Evolutionary conservation across 768 basidiomycete species (phyloP).

Genomic region (Suillus variegatus): DNA sequence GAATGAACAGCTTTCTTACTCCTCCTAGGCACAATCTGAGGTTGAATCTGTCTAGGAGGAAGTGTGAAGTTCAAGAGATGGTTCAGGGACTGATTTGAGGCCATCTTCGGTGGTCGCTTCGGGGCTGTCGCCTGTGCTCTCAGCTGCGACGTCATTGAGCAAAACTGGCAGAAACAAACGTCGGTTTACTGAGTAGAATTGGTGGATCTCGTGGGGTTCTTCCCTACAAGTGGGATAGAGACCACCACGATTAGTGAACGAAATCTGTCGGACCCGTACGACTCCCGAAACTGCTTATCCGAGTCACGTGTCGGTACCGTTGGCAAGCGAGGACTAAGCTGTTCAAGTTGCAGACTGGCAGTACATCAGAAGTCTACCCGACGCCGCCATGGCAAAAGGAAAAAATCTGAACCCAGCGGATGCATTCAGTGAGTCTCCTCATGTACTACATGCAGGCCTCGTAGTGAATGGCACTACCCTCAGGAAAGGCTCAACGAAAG

Average conservation of each 20-base stretch:
- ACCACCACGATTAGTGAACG: conserved; percentile 23
- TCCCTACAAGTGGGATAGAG: conserved; percentile 51
- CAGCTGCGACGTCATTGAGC: conserved; percentile 30
- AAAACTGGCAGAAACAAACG: conserved; percentile 18
- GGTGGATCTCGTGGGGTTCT: conserved; percentile 33
- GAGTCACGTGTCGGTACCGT: conserved; percentile 27
- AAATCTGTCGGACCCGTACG: conserved; percentile 9
- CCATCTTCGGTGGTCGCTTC: conserved; percentile 70
- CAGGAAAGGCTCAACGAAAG: conserved; percentile 90
- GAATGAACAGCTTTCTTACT: conserved; percentile 67
- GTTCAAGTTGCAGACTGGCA: background rate
- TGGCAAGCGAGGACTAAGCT: background rate
- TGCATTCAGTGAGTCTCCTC: conserved; percentile 67
- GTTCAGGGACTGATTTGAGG: conserved; percentile 64
- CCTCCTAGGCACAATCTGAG: conserved; percentile 66
- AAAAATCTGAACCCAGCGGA: conserved; percentile 94
- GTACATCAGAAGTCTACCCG: background rate
- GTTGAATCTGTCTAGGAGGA: conserved; percentile 78
- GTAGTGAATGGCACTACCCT: conserved; percentile 5
- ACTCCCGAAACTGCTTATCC: conserved; percentile 17
- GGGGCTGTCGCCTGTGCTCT: conserved; percentile 37
- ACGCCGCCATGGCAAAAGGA: conserved; percentile 69
- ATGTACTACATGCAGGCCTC: conserved; percentile 1
- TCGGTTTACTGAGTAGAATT: background rate
- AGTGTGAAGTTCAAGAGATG: conserved; percentile 94